A percentile compares a stretch with the other conserved stretches of the same genome.
These are phyloP conservation scores for Amaranthus palmeri DNA, from an alignment of 148 eudicot species.

Conservation along the genomic window DNA sequence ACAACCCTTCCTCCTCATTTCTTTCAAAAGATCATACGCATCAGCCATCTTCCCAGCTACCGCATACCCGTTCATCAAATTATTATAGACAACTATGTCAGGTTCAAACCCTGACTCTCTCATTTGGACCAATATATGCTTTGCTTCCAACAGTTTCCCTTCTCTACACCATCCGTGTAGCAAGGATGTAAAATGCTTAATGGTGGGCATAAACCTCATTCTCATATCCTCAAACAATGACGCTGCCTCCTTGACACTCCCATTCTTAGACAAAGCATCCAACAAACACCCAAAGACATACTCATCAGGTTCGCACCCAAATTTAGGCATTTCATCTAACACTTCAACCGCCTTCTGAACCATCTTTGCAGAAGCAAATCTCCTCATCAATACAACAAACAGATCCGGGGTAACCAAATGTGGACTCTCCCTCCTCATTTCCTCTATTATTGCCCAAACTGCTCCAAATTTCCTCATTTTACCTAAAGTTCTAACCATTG, in stretches of 20 bases:
- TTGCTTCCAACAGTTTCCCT: conserved; percentile 86
- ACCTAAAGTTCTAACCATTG: conserved; percentile 68
- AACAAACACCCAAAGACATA: conserved; percentile 87
- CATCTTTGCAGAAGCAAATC: conserved; percentile 85
- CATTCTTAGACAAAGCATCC: conserved; percentile 92
- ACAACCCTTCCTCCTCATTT: conserved; percentile 89
- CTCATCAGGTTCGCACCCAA: conserved; percentile 89
- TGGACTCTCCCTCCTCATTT: conserved; percentile 75
- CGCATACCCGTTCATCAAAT: conserved; percentile 77
- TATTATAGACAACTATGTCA: conserved; percentile 83
- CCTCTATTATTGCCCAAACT: conserved; percentile 90
- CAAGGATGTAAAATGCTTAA: conserved; percentile 87
- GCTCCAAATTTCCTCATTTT: conserved; percentile 92
- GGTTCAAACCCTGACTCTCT: conserved; percentile 81
- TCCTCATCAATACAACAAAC: conserved; percentile 83
- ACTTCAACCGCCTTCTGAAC: conserved; percentile 88
- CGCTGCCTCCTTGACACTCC: conserved; percentile 92
- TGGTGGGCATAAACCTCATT: conserved; percentile 55
- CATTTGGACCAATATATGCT: conserved; percentile 79
- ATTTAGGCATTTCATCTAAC: conserved; percentile 91
- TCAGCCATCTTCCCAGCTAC: conserved; percentile 76
- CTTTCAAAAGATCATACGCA: conserved; percentile 81
- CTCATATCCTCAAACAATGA: conserved; percentile 83
- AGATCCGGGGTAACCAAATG: conserved; percentile 60
- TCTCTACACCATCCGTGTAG: conserved; percentile 89